Base-by-base conservation (phyloP, 345 rosid genomes). In the Cardamine resedifolia region DNA sequence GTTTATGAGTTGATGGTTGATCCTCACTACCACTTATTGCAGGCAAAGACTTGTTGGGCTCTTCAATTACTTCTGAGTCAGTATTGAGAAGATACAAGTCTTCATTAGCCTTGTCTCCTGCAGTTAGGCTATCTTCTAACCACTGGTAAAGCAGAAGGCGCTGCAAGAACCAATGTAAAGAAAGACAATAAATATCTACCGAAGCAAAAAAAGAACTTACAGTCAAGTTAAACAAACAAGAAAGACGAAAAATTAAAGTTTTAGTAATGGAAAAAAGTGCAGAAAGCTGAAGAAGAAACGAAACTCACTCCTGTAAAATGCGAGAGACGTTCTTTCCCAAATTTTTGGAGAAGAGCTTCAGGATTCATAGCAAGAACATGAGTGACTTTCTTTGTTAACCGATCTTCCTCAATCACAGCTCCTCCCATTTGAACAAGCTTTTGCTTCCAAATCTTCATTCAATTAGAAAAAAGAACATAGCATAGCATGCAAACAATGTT, bases 381-480 rank as follows among this genome's bases (percentile, higher is more conserved):
- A 57, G 85, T 87, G 45, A 85, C 88, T 62, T 73, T 86, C 57
- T 81, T 83, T 5, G 87, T 83, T 48, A 89, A 68, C 34, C 78
- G 71, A 48, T 39, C 43, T 71, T 81, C 83, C 73, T 79, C 87
- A 11, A 90, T 30, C 7, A 70, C 55, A 16, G 94, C 96, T 66
- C 96, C 97, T 59, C 96, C 97, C 96, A 87, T 87, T 78, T 90
- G 98, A 33, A 85, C 70, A 61, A 93, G 83, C 81, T 86, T 93
- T 78, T 87, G 89, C 89, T 82, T 90, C 98, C 97, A 93, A 33
- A 93, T 86, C 97, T 93, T 74, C 48, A 56, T 31, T 66, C 66
- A 51, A 47, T 38, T 10, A 52, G 1, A 28, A 55, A 20, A 2
- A 24, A 12, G 8, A 10, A 18, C n/a, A n/a, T n/a, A n/a, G n/a